Evolutionary conservation across 2,329 filamentous ascomycete genomes (phyloP).

Genomic region (Fragosphaeria purpurea): DNA sequence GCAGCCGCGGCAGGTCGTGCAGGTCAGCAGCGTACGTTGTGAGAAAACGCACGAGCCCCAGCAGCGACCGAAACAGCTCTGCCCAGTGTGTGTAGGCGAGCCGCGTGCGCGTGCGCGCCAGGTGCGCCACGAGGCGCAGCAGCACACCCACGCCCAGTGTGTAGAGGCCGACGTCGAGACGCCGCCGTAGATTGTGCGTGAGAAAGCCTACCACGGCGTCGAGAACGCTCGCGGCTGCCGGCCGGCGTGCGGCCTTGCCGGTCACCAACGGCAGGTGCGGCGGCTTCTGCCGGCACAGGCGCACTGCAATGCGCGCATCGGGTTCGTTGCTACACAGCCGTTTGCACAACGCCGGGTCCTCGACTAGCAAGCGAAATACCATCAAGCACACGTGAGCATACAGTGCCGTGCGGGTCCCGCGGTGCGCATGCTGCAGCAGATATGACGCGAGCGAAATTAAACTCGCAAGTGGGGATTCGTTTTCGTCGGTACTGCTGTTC

Average conservation of each 20-base stretch:
- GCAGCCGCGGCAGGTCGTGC: conserved; percentile 56
- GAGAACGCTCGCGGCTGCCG: conserved; percentile 65
- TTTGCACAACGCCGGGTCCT: conserved; percentile 75
- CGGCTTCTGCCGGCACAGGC: conserved; percentile 80
- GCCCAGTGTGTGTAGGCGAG: conserved; percentile 83
- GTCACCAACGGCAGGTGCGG: conserved; percentile 71
- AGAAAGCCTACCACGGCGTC: conserved; percentile 86
- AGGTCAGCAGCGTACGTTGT: conserved; percentile 78
- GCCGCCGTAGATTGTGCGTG: conserved; percentile 82
- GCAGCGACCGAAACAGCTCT: conserved; percentile 81
- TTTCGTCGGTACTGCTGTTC: conserved; percentile 23
- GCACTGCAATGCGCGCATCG: conserved; percentile 51
- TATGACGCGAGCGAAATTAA: conserved; percentile 89
- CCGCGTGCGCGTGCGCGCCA: conserved; percentile 72
- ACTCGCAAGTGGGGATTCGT: conserved; percentile 63
- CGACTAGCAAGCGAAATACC: conserved; percentile 74
- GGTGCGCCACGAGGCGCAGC: conserved; percentile 70
- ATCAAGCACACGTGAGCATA: conserved; percentile 83
- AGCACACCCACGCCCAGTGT: conserved; percentile 72
- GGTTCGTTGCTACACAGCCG: conserved; percentile 60
- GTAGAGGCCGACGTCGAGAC: conserved; percentile 78
- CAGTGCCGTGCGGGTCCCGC: conserved; percentile 64
- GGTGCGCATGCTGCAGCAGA: conserved; percentile 83
- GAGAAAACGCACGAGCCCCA: conserved; percentile 82
- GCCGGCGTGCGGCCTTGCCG: conserved; percentile 45